phyloP scores from a whole-genome alignment of 768 basidiomycete genomes.

The Tricholoma furcatifolium region DNA sequence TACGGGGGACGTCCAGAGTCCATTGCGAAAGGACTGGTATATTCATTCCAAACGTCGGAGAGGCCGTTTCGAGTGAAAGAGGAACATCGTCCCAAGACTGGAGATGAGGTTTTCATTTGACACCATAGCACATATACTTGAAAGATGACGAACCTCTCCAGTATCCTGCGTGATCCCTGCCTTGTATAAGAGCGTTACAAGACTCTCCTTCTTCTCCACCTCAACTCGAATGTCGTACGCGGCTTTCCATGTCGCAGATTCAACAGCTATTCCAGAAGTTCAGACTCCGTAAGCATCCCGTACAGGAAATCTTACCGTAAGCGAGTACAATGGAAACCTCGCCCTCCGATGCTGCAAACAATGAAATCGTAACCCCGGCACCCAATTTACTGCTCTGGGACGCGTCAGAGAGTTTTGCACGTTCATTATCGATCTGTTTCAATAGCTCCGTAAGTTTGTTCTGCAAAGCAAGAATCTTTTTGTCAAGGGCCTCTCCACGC shows the following conservation, averaged over 20 bases:
- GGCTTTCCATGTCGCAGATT: constrained; percentile 35
- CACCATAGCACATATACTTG: background rate
- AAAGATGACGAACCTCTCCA: constrained; percentile 32
- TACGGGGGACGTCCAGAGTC: constrained; percentile 25
- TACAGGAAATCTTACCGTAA: constrained; percentile 25
- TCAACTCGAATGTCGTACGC: constrained; percentile 42
- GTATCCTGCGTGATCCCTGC: constrained; percentile 39
- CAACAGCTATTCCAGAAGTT: constrained; percentile 28
- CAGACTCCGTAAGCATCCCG: background rate
- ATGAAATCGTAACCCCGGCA: constrained; percentile 20
- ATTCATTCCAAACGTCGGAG: constrained; percentile 37
- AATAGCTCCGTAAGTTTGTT: constrained; percentile 17
- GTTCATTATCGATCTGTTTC: constrained; percentile 20
- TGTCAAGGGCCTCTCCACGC: constrained; percentile 27
- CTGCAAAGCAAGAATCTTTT: constrained; percentile 19
- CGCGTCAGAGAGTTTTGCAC: constrained; percentile 6
- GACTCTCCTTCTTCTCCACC: constrained; percentile 37
- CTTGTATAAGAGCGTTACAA: constrained; percentile 39
- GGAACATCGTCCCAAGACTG: constrained; percentile 36
- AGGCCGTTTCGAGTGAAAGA: constrained; percentile 41
- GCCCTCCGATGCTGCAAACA: constrained; percentile 25
- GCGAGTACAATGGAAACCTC: constrained; percentile 30
- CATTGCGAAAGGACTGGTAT: constrained; percentile 36
- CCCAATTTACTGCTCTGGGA: constrained; percentile 14
- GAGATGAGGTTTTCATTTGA: background rate